Percentiles rank a stretch among this genome's conserved stretches.
These are phyloP conservation scores for Sporothrix phasma DNA, from an alignment of 2,329 filamentous ascomycete genomes.

Conservation along the genomic window DNA sequence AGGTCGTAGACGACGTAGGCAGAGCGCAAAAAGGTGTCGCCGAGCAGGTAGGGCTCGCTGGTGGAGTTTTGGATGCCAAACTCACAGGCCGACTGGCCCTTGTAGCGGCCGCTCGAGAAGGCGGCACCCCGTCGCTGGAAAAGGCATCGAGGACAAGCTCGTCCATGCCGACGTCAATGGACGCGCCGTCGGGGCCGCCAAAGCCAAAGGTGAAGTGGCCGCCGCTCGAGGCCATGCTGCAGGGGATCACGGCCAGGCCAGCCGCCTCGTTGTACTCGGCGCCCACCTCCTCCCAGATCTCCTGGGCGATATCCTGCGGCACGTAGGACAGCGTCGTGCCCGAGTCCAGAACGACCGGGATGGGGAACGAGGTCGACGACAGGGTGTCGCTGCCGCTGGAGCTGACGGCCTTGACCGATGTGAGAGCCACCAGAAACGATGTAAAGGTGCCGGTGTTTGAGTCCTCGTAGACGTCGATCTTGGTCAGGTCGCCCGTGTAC, in stretches of 20 bases:
- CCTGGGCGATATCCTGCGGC: constrained; percentile 47
- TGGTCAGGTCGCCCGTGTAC: constrained; percentile 53
- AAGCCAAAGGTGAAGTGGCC: constrained; percentile 47
- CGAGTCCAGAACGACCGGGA: constrained; percentile 61
- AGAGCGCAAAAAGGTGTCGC: constrained; percentile 49
- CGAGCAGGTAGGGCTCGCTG: constrained; percentile 36
- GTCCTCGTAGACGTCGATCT: constrained; percentile 47
- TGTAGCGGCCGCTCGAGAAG: constrained; percentile 34
- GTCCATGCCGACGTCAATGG: constrained; percentile 44
- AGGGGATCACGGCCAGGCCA: constrained; percentile 39
- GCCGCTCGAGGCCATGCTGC: constrained; percentile 33
- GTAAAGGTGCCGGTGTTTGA: constrained; percentile 30
- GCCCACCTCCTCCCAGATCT: constrained; percentile 46
- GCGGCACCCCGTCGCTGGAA: constrained; percentile 21
- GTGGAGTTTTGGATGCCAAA: constrained; percentile 47
- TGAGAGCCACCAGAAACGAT: constrained; percentile 41
- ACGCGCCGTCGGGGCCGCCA: constrained; percentile 37
- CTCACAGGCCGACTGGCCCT: constrained; percentile 38
- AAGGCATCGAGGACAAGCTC: constrained; percentile 43
- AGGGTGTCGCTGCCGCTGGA: constrained; percentile 40
- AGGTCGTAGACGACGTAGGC: constrained; percentile 52
- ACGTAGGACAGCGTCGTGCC: constrained; percentile 65
- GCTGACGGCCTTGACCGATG: constrained; percentile 38
- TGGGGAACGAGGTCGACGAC: constrained; percentile 33
- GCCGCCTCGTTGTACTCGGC: constrained; percentile 34